Evolutionary conservation across 768 basidiomycete genomes (phyloP), one percentile per base, ranked within the genome.

Genomic region (Tricholoma flavovirens): DNA sequence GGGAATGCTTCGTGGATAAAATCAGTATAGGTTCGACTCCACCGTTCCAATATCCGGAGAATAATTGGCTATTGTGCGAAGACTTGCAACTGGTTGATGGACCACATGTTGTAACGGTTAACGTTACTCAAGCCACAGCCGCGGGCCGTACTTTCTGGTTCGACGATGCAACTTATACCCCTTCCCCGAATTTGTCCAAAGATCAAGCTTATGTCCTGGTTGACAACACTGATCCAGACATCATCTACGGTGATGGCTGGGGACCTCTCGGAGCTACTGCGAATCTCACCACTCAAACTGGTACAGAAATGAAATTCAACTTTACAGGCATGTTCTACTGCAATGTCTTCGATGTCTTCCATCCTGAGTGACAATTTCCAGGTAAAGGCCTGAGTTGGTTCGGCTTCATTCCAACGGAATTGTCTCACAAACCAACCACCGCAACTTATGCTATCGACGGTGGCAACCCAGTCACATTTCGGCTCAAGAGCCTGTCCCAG

Each of bases 361-460:
- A 15, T 50, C 35, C 8, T 32, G 15, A 32, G 12, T 48, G 5
- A 5, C 21, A 51, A 17, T 4, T 19, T 33, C 10, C 22, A 72
- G 71, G 71, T 17, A 64, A 63, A 14, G 61, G 64, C 9, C 55
- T 69, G 3, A 65, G 51, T 4, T 67, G 69, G 61, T 54, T 59
- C 14, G 68, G 66, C 24, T 67, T 60, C 19, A 59, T 68, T 22
- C 66, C 68, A 12, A 49, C 45, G 2, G 63, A 64, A 33, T 59
- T 69, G 2, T 59, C 67, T 15, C 58, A 62, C 30, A 59, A 54
- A 17, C 11, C 66, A 9, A 61, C 62, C 11, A 55, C 60, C 0
- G 70, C 60, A 15, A 62, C 59, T 29, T 73, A 70, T 56, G 53
- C 64, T 1, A 64, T 73, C 43, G 70, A 73, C 55, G 64, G 62